Evolutionary conservation across 2,329 filamentous ascomycete genomes (phyloP).

Genomic region (Xylaria sp.): DNA sequence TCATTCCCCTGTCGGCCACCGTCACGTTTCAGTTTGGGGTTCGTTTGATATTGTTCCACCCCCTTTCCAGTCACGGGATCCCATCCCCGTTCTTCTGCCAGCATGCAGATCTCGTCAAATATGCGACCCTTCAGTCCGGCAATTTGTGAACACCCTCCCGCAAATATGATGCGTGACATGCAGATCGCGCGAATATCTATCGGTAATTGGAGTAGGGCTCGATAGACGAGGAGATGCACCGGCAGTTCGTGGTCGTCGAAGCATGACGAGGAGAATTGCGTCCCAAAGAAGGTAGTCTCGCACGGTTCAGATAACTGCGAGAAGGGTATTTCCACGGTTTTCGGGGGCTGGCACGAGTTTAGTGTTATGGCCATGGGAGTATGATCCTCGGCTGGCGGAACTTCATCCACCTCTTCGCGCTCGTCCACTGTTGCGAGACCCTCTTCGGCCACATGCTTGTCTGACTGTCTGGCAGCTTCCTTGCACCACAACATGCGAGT

Average conservation of each 20-base stretch:
- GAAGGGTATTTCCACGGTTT: constrained; percentile 61
- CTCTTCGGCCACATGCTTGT: constrained; percentile 27
- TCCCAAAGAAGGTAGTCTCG: constrained; percentile 68
- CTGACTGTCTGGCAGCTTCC: constrained; percentile 32
- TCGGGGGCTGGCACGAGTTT: constrained; percentile 44
- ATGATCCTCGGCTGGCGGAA: constrained; percentile 31
- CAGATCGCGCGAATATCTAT: constrained; percentile 78
- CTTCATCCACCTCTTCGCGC: constrained; percentile 42
- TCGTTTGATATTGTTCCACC: constrained; percentile 48
- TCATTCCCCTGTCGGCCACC: constrained; percentile 25
- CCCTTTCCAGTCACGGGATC: constrained; percentile 67
- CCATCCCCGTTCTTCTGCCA: constrained; percentile 71
- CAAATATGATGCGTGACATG: constrained; percentile 84
- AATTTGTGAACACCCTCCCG: constrained; percentile 72
- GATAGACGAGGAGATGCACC: constrained; percentile 70
- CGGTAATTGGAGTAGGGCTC: constrained; percentile 67
- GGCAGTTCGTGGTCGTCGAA: constrained; percentile 86
- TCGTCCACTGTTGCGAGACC: constrained; percentile 51
- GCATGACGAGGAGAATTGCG: constrained; percentile 44
- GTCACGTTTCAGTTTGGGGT: constrained; percentile 39
- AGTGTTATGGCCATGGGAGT: constrained; percentile 42
- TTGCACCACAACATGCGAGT: constrained; percentile 75
- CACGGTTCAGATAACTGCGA: constrained; percentile 66
- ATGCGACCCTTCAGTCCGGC: constrained; percentile 74
- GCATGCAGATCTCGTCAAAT: constrained; percentile 63